Evolutionary conservation across 176 grass and related monocot genomes (phyloP).

Genomic region (Eragrostis nindensis): DNA sequence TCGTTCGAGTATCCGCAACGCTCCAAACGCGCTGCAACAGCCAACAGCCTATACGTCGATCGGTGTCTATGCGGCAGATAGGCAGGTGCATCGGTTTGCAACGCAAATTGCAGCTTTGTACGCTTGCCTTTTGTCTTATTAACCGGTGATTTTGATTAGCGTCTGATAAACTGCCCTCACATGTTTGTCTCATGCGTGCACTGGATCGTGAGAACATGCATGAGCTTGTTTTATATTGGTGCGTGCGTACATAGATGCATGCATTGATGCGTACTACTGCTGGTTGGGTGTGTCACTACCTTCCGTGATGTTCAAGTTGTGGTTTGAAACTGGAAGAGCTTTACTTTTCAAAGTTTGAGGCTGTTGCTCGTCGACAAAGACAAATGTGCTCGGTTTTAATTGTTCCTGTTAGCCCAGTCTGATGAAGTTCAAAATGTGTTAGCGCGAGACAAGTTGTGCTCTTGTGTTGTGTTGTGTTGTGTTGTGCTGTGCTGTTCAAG

Average conservation of each 20-base stretch:
- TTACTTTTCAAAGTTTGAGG: background rate
- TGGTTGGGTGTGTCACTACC: too few species aligned
- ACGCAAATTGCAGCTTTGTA: constrained; percentile 7
- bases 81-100: constrained; percentile 2
- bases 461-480: too few species aligned
- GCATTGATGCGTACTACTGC: too few species aligned
- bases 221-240: background rate
- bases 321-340: background rate
- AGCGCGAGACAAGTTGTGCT: background rate
- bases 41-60: background rate
- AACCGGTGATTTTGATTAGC: background rate
- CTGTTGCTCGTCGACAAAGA: background rate
- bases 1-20: constrained; percentile 27
- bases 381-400: background rate
- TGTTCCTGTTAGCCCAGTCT: too few species aligned
- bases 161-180: constrained; percentile 12
- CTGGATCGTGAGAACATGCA: background rate
- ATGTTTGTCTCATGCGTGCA: constrained; percentile 13
- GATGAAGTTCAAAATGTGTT: background rate
- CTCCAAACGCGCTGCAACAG: background rate
- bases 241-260: too few species aligned
- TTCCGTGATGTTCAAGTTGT: constrained; percentile 21
- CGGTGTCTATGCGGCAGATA: background rate
- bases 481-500: too few species aligned
- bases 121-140: constrained; percentile 9